Base-by-base conservation (phyloP, 371 early-diverging fungal genomes). In the Rhizopus stolonifer region DNA sequence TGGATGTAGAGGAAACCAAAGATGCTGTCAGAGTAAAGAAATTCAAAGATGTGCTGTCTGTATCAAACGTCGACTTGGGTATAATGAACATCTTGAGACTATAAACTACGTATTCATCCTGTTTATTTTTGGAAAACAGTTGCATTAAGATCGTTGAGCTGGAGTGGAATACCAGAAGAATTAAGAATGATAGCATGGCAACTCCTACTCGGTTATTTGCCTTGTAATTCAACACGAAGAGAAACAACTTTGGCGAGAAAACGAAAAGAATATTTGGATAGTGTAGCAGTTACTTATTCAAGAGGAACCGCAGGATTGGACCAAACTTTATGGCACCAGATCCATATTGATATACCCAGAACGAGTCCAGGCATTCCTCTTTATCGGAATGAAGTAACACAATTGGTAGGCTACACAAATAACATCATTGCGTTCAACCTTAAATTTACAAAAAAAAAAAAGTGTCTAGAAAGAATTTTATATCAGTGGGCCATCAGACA, bases 401-500 rank as follows among this genome's bases (percentile, higher is more conserved):
- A 92, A 59, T 74, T 89, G 79, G 91, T 90, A 69, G 29, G 60
- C 7, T 15, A 25, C 10, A 39, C 11, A 31, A 26, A n/a, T n/a
- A n/a, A n/a, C n/a, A n/a, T n/a, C n/a, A n/a, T n/a, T n/a, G 11
- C 22, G 39, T 9, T 23, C 3, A 18, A 3, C n/a, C 2, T 2
- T 34, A 19, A 14, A n/a, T 36, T 14, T 36, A 14, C 9, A 36
- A 4, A 15, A 4, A 36, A 15, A 15, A 32, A 49, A 8, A 67
- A 91, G 91, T 83, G 89, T 44, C 69, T 98, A 14, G 95, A 93
- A 64, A 80, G 96, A 14, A 87, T 96, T 26, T 76, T 98, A 21
- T 98, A 97, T 59, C 89, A 91, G 55, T 98, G 99, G 99, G 93
- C 99, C 0, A 93, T 93, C 13, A 81, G 98, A 26, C 99, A 96